Conservation (phyloP, 225 moss, liverwort and hornwort species). For the Neckera pumila region DNA sequence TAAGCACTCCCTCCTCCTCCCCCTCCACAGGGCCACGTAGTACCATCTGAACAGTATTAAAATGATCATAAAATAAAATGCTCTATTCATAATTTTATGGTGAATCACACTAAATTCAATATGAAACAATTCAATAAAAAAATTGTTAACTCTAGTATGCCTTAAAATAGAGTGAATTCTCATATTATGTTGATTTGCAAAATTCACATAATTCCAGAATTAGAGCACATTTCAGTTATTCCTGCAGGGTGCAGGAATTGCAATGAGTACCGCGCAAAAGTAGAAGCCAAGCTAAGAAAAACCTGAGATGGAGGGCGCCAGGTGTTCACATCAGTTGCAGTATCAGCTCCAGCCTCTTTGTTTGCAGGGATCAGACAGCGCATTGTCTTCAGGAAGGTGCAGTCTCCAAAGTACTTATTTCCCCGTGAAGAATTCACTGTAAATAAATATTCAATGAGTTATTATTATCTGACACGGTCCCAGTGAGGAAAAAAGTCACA, state of each 20-base stretch:
- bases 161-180: not conserved
- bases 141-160: not conserved
- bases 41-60: not conserved
- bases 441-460: not conserved
- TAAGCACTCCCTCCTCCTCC: too few species aligned
- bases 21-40: too few species aligned
- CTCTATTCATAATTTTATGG: not conserved
- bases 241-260: not conserved
- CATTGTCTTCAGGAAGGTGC: slow-evolving; percentile 19
- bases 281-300: not conserved
- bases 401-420: slow-evolving; percentile 83
- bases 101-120: not conserved
- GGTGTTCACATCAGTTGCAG: slow-evolving; percentile 58
- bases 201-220: not conserved
- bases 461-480: not conserved
- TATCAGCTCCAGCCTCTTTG: slow-evolving; percentile 76
- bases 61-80: not conserved
- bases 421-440: slow-evolving; percentile 84
- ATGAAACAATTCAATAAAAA: not conserved
- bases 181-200: not conserved
- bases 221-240: not conserved
- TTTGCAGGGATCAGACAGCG: slow-evolving; percentile 75
- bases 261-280: not conserved
- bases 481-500: not conserved
- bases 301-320: slow-evolving; percentile 91